These are phyloP conservation scores for Aspergillus asperescens DNA, from an alignment of 495 filamentous ascomycete species.

Conservation along the genomic window DNA sequence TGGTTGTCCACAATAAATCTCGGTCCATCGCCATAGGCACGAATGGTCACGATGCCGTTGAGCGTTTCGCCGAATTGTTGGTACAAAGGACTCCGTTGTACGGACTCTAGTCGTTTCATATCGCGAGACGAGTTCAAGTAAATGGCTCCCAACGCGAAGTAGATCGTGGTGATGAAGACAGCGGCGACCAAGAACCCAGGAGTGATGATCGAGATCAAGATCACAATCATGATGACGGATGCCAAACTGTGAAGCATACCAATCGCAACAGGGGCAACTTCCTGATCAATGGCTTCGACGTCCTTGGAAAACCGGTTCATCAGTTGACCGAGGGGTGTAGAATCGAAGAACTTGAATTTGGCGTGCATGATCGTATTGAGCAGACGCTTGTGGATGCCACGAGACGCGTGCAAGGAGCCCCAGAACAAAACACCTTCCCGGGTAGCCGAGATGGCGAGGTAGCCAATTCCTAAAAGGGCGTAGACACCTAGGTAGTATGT, in stretches of 20 bases:
- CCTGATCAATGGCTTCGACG: constrained; percentile 90
- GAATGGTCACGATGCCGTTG: constrained; percentile 93
- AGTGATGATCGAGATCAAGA: constrained; percentile 87
- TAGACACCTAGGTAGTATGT: constrained; percentile 81
- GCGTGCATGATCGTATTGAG: constrained; percentile 78
- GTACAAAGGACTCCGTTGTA: constrained; percentile 90
- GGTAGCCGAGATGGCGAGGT: constrained; percentile 66
- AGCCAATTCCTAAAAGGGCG: constrained; percentile 67
- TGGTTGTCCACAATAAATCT: constrained; percentile 95
- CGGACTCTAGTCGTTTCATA: constrained; percentile 90
- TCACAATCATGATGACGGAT: constrained; percentile 80
- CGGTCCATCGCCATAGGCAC: constrained; percentile 91
- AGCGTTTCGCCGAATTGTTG: constrained; percentile 98
- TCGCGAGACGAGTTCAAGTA: constrained; percentile 90
- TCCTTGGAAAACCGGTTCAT: constrained; percentile 99
- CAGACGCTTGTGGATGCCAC: constrained; percentile 73
- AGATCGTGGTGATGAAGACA: constrained; percentile 77
- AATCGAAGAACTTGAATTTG: constrained; percentile 96
- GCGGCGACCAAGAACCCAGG: constrained; percentile 87
- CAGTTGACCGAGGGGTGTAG: constrained; percentile 90
- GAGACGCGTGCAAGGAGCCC: constrained; percentile 84
- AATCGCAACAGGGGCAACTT: constrained; percentile 86
- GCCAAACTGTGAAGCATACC: constrained; percentile 63
- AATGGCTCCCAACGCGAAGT: constrained; percentile 75
- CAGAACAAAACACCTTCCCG: constrained; percentile 87